Evolutionary conservation across 192 early-diverging fungal species (phyloP).

Genomic region (Entophlyctis luteolus): DNA sequence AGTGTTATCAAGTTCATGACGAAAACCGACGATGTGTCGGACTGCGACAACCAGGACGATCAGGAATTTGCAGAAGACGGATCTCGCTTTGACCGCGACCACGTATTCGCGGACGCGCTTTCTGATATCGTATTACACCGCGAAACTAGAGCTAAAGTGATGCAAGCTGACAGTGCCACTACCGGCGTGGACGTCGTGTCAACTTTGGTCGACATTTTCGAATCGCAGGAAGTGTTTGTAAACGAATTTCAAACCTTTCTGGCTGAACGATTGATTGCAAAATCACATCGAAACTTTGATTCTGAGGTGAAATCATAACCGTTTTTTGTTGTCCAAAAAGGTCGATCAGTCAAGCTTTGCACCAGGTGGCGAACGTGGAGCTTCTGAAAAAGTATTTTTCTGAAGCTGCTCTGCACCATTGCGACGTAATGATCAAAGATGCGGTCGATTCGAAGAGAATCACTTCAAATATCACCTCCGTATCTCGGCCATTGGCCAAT

Average conservation of each 20-base stretch:
- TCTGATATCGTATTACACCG: neutral
- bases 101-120: neutral
- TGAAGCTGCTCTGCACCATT: constrained; percentile 54
- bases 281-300: constrained; percentile 46
- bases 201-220: constrained; percentile 66
- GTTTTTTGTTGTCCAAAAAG: neutral
- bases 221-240: constrained; percentile 64
- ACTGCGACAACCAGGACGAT: no score
- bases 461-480: constrained; percentile 50
- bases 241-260: constrained; percentile 66
- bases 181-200: constrained; percentile 67
- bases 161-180: constrained; percentile 59
- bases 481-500: constrained; percentile 4
- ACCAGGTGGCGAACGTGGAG: constrained; percentile 60
- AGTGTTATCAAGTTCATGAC: constrained; percentile 67
- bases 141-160: constrained; percentile 48
- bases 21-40: no score
- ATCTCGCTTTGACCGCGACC: no score
- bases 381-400: constrained; percentile 72
- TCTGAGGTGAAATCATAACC: constrained; percentile 51
- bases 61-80: no score
- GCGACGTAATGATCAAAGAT: constrained; percentile 81
- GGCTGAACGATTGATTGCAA: constrained; percentile 47
- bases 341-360: neutral
- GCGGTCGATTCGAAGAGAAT: constrained; percentile 68